Conservation (phyloP, 192 early-diverging fungal genomes). For the Mortierella antarctica region DNA sequence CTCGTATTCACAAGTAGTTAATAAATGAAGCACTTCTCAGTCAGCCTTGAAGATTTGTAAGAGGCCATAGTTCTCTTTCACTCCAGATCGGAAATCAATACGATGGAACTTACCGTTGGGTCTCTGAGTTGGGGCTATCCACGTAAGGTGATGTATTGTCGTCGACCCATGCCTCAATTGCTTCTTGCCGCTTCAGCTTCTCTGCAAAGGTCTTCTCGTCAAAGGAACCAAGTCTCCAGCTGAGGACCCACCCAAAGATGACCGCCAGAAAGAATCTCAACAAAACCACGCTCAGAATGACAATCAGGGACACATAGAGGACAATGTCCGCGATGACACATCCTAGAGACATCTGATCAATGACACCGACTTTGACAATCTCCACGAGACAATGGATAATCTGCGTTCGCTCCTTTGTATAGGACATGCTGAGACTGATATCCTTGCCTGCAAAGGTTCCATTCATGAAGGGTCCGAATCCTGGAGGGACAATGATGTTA, state of each 20-base stretch:
- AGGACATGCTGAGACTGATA: conserved; percentile 59
- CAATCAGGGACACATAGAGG: conserved; percentile 80
- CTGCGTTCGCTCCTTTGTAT: conserved; percentile 58
- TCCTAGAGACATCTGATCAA: conserved; percentile 82
- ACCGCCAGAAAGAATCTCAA: conserved; percentile 80
- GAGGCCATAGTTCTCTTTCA: not conserved
- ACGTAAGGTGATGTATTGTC: conserved; percentile 50
- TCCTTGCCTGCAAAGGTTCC: conserved; percentile 60
- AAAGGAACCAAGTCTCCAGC: conserved; percentile 81
- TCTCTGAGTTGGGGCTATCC: conserved; percentile 40
- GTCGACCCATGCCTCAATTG: conserved; percentile 53
- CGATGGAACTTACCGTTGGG: conserved; percentile 19
- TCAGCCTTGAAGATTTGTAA: not conserved
- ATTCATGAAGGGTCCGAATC: conserved; percentile 56
- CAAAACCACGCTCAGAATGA: conserved; percentile 72
- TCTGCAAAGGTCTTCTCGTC: conserved; percentile 70
- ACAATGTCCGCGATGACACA: conserved; percentile 87
- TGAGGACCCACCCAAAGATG: conserved; percentile 86
- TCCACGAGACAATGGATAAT: conserved; percentile 82
- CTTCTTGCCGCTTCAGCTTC: conserved; percentile 55
- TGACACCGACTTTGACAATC: conserved; percentile 80
- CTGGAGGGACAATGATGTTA: conserved; percentile 60
- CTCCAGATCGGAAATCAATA: not conserved
- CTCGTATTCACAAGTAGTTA: not conserved
- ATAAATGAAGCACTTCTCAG: not conserved